These are phyloP conservation scores for Aureobasidium subglaciale DNA, from an alignment of 2,329 filamentous ascomycete species.

Conservation along the genomic window DNA sequence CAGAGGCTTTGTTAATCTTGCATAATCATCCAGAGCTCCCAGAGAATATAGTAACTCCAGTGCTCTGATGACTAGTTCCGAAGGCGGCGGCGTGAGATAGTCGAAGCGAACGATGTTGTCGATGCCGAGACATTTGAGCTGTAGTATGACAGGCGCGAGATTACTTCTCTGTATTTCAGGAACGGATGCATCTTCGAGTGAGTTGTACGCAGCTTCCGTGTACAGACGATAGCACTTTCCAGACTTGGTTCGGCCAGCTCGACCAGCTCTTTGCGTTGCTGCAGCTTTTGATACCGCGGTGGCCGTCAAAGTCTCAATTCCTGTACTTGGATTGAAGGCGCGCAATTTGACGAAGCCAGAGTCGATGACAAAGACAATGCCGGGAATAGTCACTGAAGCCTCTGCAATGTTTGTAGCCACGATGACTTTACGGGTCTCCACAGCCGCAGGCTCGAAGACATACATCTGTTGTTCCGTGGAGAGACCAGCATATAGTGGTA, in stretches of 20 bases:
- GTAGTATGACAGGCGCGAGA: slow-evolving; percentile 77
- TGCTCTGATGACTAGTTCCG: slow-evolving; percentile 75
- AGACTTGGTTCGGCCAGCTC: slow-evolving; percentile 79
- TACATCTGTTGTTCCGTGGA: slow-evolving; percentile 90
- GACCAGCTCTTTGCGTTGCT: slow-evolving; percentile 82
- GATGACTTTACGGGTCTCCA: slow-evolving; percentile 82
- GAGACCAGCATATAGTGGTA: slow-evolving; percentile 85
- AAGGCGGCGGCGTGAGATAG: slow-evolving; percentile 78
- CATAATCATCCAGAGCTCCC: slow-evolving; percentile 80
- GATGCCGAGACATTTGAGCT: slow-evolving; percentile 90
- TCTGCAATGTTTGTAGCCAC: slow-evolving; percentile 95
- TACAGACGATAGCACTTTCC: slow-evolving; percentile 95
- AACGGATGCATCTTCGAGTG: slow-evolving; percentile 63
- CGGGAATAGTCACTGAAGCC: slow-evolving; percentile 88
- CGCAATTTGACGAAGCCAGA: slow-evolving; percentile 85
- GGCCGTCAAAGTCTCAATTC: slow-evolving; percentile 79
- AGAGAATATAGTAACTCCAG: slow-evolving; percentile 82
- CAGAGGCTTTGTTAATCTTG: slow-evolving; percentile 82
- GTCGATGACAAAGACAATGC: slow-evolving; percentile 86
- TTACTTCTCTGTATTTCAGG: slow-evolving; percentile 93
- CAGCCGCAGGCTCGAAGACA: slow-evolving; percentile 77
- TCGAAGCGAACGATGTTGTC: slow-evolving; percentile 90
- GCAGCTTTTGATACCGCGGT: slow-evolving; percentile 83
- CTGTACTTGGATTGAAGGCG: slow-evolving; percentile 73
- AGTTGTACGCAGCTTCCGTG: slow-evolving; percentile 64